A percentile compares a stretch with the other conserved stretches of the same genome.
phyloP scores from a whole-genome alignment of 331 rosid species.

The Saraca asoca region DNA sequence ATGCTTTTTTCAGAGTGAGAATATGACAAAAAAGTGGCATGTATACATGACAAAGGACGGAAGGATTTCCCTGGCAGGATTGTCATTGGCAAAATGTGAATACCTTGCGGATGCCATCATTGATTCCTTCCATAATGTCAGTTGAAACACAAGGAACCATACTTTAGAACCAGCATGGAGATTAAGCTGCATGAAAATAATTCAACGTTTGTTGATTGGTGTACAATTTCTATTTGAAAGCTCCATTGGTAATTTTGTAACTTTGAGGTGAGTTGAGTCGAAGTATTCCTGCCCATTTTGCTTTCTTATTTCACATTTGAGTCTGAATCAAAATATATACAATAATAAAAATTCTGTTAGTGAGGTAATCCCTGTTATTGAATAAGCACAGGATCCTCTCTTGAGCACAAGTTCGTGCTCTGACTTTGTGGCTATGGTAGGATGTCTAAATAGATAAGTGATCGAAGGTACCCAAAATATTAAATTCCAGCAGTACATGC shows the following conservation, averaged over 20 bases:
- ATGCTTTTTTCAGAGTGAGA: conserved; percentile 64
- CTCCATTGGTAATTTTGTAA: conserved; percentile 39
- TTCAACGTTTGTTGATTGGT: not conserved
- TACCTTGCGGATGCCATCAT: conserved; percentile 94
- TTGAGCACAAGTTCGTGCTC: too few species aligned
- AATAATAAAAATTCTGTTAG: too few species aligned
- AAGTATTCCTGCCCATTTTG: too few species aligned
- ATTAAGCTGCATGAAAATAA: conserved; percentile 30
- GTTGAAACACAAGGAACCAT: conserved; percentile 17
- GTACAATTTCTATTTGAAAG: conserved; percentile 28
- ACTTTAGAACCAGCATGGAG: not conserved
- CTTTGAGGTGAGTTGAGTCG: not conserved
- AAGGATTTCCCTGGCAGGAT: conserved; percentile 92
- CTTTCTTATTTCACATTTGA: too few species aligned
- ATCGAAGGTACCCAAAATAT: too few species aligned
- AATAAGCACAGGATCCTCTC: too few species aligned
- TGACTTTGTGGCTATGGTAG: too few species aligned
- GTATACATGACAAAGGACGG: conserved; percentile 99
- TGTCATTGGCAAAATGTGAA: conserved; percentile 84
- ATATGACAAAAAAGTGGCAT: conserved; percentile 94
- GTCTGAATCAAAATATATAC: too few species aligned
- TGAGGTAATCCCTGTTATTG: too few species aligned
- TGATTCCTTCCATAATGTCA: conserved; percentile 63
- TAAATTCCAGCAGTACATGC: too few species aligned
- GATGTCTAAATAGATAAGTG: too few species aligned